These are phyloP conservation scores for Serendipita sp. DNA, from an alignment of 768 basidiomycete genomes.

Conservation along the genomic window DNA sequence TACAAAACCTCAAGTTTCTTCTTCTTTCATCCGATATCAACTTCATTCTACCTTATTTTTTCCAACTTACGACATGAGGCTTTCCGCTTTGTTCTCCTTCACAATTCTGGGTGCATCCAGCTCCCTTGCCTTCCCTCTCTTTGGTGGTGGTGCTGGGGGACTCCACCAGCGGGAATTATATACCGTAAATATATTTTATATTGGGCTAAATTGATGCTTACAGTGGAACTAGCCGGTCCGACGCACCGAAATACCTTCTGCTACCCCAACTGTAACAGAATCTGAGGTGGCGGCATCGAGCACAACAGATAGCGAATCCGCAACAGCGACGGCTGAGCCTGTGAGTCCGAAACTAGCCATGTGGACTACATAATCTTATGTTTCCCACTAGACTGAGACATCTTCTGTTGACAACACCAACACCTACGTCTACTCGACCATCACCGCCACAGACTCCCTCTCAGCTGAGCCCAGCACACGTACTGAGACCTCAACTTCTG, in stretches of 20 bases:
- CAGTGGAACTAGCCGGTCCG: not conserved
- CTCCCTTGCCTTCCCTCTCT: not conserved
- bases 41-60: not conserved
- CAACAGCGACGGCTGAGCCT: not conserved
- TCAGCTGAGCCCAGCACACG: not conserved
- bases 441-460: not conserved
- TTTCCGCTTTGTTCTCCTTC: not conserved
- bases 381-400: not conserved
- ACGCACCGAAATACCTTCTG: not conserved
- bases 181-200: too few relatives aligned
- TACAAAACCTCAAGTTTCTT: not conserved
- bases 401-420: not conserved
- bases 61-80: not conserved
- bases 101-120: not conserved
- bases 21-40: not conserved
- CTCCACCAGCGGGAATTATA: not conserved
- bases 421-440: conserved; percentile 1
- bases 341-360: not conserved
- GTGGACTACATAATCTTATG: too few relatives aligned
- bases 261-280: too few relatives aligned
- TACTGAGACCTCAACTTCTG: not conserved
- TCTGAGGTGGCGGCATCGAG: too few relatives aligned
- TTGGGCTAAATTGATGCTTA: too few relatives aligned
- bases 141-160: not conserved
- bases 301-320: not conserved